These are phyloP conservation scores for Dendrostoma leiphaemia DNA, from an alignment of 2,329 filamentous ascomycete species.

Conservation along the genomic window DNA sequence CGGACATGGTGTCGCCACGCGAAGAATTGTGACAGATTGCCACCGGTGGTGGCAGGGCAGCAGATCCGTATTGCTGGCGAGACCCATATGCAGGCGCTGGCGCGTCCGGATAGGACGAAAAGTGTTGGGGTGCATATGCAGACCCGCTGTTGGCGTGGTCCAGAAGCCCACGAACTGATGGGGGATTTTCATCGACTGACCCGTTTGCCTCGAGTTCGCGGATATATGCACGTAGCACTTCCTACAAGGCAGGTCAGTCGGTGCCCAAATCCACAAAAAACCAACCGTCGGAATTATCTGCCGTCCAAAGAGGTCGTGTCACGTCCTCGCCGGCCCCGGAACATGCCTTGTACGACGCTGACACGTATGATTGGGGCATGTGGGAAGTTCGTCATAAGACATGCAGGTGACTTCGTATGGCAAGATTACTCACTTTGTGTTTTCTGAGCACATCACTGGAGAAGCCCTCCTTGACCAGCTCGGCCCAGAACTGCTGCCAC, in stretches of 20 bases:
- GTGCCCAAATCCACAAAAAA: background rate
- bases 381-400: background rate
- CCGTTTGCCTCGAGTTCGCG: constrained; percentile 54
- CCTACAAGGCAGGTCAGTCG: constrained; percentile 36
- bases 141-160: constrained; percentile 31
- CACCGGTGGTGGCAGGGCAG: constrained; percentile 19
- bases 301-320: background rate
- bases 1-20: constrained; percentile 23
- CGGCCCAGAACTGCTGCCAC: constrained; percentile 58
- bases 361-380: constrained; percentile 3
- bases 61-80: constrained; percentile 16
- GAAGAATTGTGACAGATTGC: constrained; percentile 20
- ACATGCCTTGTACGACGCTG: constrained; percentile 9
- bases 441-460: constrained; percentile 51
- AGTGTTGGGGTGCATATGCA: constrained; percentile 23
- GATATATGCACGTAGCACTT: constrained; percentile 59
- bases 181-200: constrained; percentile 40
- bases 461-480: constrained; percentile 58
- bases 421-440: constrained; percentile 48
- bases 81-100: constrained; percentile 17
- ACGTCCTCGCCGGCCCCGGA: constrained; percentile 21
- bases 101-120: constrained; percentile 27
- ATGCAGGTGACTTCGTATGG: constrained; percentile 8
- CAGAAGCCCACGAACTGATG: constrained; percentile 53
- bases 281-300: no score